phyloP scores from a whole-genome alignment of 2,329 filamentous ascomycete genomes.

The Trichoderma hamatum region DNA sequence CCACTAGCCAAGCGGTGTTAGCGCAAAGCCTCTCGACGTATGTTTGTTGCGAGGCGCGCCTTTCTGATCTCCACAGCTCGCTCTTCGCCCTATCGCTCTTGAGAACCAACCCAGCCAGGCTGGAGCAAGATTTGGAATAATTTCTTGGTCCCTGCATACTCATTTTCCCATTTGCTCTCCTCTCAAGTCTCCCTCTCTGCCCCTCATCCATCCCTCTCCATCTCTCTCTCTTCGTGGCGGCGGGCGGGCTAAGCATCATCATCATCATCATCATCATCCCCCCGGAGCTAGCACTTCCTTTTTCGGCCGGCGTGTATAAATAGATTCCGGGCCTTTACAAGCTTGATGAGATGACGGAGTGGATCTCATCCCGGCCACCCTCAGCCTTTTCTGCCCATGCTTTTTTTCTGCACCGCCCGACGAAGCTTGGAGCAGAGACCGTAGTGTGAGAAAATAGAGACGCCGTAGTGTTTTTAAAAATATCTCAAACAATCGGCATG shows the following conservation, averaged over 20 bases:
- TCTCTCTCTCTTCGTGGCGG: not conserved
- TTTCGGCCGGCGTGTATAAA: conserved; percentile 16
- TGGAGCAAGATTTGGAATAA: not conserved
- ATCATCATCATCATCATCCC: not conserved
- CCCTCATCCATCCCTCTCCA: no score
- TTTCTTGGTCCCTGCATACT: not conserved
- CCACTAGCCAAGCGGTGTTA: not conserved
- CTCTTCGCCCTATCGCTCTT: not conserved
- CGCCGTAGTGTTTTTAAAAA: not conserved
- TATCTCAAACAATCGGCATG: not conserved
- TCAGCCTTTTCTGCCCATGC: not conserved
- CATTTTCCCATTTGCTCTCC: no score
- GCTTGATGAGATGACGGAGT: conserved; percentile 7
- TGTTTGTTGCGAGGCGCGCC: not conserved
- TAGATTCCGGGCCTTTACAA: conserved; percentile 13
- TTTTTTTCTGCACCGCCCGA: not conserved
- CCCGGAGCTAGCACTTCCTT: not conserved
- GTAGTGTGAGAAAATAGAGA: not conserved
- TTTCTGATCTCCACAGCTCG: not conserved
- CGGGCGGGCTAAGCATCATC: not conserved
- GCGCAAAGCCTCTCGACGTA: not conserved
- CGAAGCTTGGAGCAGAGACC: not conserved
- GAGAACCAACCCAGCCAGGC: not conserved
- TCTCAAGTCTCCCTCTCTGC: no score
- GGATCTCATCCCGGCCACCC: not conserved